These are phyloP conservation scores for Falciphora oryzae DNA, from an alignment of 2,329 filamentous ascomycete species.

Conservation along the genomic window DNA sequence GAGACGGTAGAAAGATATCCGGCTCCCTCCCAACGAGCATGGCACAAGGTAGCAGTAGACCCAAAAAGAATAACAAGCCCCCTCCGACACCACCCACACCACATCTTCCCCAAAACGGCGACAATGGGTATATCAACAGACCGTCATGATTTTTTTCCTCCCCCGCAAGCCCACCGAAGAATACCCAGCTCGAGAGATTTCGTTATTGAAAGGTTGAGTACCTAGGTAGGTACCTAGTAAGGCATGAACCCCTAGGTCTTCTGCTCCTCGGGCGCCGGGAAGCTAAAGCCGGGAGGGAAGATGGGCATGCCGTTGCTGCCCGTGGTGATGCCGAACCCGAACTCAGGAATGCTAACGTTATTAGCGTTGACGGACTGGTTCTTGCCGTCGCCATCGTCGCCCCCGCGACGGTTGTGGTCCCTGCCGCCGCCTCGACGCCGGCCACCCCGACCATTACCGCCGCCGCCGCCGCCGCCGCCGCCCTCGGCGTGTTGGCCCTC, in stretches of 20 bases:
- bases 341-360: slow-evolving; percentile 21
- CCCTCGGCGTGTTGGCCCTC: slow-evolving; percentile 19
- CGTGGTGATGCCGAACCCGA: slow-evolving; percentile 38
- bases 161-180: too few species aligned
- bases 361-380: slow-evolving; percentile 17
- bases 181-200: too few species aligned
- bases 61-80: too few species aligned
- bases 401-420: slow-evolving; percentile 16
- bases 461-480: slow-evolving; percentile 21
- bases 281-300: slow-evolving; percentile 40
- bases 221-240: too few species aligned
- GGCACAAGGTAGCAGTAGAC: too few species aligned
- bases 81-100: too few species aligned
- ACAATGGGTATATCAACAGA: too few species aligned
- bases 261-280: slow-evolving; percentile 18
- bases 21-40: too few species aligned
- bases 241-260: background rate
- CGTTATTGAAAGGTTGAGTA: too few species aligned
- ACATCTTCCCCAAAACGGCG: too few species aligned
- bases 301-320: slow-evolving; percentile 45
- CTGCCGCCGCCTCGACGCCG: slow-evolving; percentile 16
- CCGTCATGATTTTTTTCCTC: too few species aligned
- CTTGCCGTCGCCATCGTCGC: slow-evolving; percentile 20
- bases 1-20: too few species aligned
- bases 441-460: slow-evolving; percentile 11